These are phyloP conservation scores for Decorospora gaudefroyi DNA, from an alignment of 2,329 filamentous ascomycete genomes.

Conservation along the genomic window DNA sequence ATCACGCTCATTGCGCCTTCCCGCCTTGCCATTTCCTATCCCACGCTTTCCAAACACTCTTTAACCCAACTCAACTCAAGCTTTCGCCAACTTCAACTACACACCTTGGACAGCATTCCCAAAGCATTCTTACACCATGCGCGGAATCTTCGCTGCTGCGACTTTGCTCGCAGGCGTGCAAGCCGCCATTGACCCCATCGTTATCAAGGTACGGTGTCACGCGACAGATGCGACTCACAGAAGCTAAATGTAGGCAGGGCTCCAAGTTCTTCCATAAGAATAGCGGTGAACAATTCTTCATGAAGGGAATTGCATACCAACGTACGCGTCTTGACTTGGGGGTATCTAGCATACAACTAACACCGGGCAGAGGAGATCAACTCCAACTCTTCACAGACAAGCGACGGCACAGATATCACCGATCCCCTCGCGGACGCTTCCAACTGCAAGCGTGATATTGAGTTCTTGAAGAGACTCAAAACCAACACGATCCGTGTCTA, in stretches of 20 bases:
- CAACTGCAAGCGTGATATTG: constrained; percentile 82
- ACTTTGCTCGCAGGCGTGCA: constrained; percentile 58
- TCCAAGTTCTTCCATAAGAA: constrained; percentile 89
- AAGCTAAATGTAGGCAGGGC: constrained; percentile 56
- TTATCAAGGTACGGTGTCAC: constrained; percentile 65
- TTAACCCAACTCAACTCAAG: constrained; percentile 29
- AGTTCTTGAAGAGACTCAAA: constrained; percentile 73
- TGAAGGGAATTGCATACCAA: constrained; percentile 95
- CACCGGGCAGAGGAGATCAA: constrained; percentile 61
- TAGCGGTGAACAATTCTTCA: constrained; percentile 78
- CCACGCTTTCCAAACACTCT: constrained; percentile 14
- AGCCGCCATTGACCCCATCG: constrained; percentile 65
- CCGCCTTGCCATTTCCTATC: no score
- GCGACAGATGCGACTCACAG: constrained; percentile 6
- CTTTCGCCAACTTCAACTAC: constrained; percentile 31
- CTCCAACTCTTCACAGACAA: constrained; percentile 57
- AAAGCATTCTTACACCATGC: constrained; percentile 55
- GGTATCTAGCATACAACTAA: constrained; percentile 10
- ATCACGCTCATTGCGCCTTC: constrained; percentile 21
- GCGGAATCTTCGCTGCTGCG: constrained; percentile 55
- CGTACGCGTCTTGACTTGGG: constrained; percentile 43
- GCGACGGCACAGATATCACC: constrained; percentile 61
- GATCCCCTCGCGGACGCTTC: constrained; percentile 79
- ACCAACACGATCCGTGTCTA: constrained; percentile 94
- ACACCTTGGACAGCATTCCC: constrained; percentile 35